Percentiles rank a stretch among this genome's conserved stretches.
Conservation (phyloP, 257 asterid species). For the Gynochthodes officinalis region DNA sequence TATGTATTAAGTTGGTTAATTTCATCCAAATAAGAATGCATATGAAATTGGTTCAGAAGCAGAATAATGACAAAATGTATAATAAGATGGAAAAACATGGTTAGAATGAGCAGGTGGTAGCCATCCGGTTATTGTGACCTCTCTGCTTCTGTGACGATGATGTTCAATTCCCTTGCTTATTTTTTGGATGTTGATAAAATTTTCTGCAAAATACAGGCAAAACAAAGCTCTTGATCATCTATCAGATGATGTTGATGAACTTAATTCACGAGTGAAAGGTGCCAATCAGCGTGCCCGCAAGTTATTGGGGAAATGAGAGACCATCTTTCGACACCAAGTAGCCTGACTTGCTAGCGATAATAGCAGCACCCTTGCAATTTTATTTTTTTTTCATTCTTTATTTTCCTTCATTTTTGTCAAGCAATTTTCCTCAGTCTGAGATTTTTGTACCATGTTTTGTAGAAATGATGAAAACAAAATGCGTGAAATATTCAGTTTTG, state of each 20-base stretch:
- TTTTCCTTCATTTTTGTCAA: background rate
- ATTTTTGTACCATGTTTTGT: background rate
- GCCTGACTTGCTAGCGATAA: background rate
- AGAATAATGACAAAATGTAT: background rate
- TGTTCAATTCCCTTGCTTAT: background rate
- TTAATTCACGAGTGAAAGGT: constrained; percentile 74
- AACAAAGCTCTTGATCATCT: constrained; percentile 81
- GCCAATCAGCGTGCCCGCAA: constrained; percentile 72
- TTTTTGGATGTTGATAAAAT: background rate
- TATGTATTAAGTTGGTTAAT: background rate
- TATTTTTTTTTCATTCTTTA: background rate
- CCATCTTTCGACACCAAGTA: background rate
- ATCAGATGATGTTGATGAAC: constrained; percentile 69
- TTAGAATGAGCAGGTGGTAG: too few species aligned
- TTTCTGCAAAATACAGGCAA: constrained; percentile 49
- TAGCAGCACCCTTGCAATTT: background rate
- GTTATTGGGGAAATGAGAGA: constrained; percentile 48
- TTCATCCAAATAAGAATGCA: background rate
- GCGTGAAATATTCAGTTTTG: background rate
- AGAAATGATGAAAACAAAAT: background rate
- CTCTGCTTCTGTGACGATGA: too few species aligned
- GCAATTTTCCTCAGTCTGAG: background rate
- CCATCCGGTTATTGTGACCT: too few species aligned
- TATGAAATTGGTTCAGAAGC: background rate
- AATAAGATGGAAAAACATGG: background rate